phyloP scores from a whole-genome alignment of 2,329 filamentous ascomycete genomes.

The Fusarium annulatum region DNA sequence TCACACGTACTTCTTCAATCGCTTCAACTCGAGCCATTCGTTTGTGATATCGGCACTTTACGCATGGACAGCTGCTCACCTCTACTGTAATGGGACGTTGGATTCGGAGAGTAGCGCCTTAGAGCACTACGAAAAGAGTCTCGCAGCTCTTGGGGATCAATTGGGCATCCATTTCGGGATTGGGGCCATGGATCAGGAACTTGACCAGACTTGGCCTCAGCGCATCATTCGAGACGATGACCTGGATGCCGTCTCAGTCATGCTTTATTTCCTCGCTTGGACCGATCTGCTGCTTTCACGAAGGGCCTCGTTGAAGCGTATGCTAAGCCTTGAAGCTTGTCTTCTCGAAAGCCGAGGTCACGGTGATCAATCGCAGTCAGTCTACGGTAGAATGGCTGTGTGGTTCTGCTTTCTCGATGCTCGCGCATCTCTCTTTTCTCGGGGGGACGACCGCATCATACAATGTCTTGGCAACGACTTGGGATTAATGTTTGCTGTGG shows the following conservation, averaged over 20 bases:
- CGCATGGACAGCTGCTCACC: not conserved
- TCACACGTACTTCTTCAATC: not conserved
- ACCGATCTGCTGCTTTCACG: not conserved
- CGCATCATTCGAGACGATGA: not conserved
- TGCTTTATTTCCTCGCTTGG: not conserved
- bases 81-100: not conserved
- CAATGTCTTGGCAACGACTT: not conserved
- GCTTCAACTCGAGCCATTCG: rapidly evolving
- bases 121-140: not conserved
- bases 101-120: rapidly evolving
- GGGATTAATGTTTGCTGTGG: not conserved
- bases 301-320: rapidly evolving
- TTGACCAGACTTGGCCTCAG: not conserved
- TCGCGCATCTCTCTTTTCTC: not conserved
- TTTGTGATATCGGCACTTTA: not conserved
- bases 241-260: not conserved
- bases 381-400: not conserved
- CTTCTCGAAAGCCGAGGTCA: rapidly evolving
- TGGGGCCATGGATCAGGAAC: rapidly evolving
- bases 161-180: rapidly evolving
- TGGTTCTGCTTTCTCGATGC: not conserved
- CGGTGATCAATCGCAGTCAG: not conserved
- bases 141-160: not conserved
- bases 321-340: rapidly evolving
- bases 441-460: not conserved